Evolutionary conservation across 116 monocot species (phyloP).

Genomic region (Dioscorea cayenensis): DNA sequence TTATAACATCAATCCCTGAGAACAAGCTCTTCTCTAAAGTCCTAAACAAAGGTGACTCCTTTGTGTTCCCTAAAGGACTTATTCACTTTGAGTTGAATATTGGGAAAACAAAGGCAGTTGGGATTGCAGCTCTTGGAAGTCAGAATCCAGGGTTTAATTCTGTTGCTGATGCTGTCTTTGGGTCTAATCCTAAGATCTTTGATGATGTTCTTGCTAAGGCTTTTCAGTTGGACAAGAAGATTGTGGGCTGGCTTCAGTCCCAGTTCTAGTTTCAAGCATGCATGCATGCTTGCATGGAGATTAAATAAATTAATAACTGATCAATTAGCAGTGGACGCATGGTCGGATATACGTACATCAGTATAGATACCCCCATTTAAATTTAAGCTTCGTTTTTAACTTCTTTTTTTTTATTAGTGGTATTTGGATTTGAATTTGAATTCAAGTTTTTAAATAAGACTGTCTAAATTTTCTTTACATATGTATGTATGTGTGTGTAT

Average conservation of each 20-base stretch:
- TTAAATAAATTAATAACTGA: no score
- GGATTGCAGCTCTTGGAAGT: conserved; percentile 27
- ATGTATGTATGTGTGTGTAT: no score
- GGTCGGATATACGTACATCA: no score
- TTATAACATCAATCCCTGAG: conserved; percentile 31
- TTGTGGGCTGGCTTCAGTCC: not conserved
- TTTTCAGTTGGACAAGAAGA: conserved; percentile 11
- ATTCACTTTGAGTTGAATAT: conserved; percentile 41
- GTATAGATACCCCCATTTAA: no score
- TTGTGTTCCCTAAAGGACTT: conserved; percentile 42
- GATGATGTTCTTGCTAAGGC: conserved; percentile 37
- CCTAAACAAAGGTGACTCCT: conserved; percentile 31
- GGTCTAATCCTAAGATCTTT: conserved; percentile 38
- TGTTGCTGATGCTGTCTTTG: conserved; percentile 27
- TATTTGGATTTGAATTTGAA: no score
- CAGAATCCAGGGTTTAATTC: conserved; percentile 38
- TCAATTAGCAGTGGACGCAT: no score
- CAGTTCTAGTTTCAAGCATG: not conserved
- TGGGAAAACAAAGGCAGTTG: conserved; percentile 9
- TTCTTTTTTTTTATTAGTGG: no score
- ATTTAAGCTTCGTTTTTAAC: no score
- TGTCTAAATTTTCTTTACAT: no score
- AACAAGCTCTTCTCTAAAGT: conserved; percentile 21
- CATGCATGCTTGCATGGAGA: no score
- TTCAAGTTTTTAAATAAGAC: no score